These are phyloP conservation scores for Ustilago bromivora DNA, from an alignment of 1,284 basidiomycete species.

Conservation along the genomic window DNA sequence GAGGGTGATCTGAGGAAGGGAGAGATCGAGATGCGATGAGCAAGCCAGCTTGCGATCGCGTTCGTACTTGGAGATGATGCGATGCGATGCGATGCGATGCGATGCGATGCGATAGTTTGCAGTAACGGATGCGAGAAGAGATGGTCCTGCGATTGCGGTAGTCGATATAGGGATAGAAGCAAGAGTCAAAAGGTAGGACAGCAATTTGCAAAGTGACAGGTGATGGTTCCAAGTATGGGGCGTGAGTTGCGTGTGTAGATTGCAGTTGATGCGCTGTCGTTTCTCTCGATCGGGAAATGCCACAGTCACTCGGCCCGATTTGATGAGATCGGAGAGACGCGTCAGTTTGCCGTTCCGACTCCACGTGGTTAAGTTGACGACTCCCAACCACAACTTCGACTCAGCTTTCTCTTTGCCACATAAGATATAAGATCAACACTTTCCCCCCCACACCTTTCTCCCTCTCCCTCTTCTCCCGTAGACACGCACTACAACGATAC, in stretches of 20 bases:
- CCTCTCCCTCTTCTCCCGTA: background rate
- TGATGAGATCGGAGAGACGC: conserved; percentile 3
- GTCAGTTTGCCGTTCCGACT: conserved; percentile 7
- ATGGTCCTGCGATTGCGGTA: background rate
- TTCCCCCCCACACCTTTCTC: background rate
- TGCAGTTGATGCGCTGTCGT: conserved; percentile 16
- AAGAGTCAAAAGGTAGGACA: background rate
- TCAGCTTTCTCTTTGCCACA: conserved; percentile 10
- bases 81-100: background rate
- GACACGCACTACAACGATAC: too few relatives aligned
- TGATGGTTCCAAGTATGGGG: conserved; percentile 14
- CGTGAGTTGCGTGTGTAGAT: background rate
- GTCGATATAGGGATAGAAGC: background rate
- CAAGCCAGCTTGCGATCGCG: background rate
- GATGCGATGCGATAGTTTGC: background rate
- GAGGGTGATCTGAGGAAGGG: too few relatives aligned
- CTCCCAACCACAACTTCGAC: conserved; percentile 10
- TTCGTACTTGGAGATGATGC: background rate
- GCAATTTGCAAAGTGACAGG: conserved; percentile 1
- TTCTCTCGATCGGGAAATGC: background rate
- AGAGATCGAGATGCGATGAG: too few relatives aligned
- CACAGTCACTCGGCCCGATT: background rate
- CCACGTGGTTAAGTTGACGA: conserved; percentile 11
- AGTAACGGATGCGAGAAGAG: background rate
- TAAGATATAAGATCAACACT: background rate